Conservation (phyloP, 352 stramenopile genomes). For the Phytophthora tubulina region DNA sequence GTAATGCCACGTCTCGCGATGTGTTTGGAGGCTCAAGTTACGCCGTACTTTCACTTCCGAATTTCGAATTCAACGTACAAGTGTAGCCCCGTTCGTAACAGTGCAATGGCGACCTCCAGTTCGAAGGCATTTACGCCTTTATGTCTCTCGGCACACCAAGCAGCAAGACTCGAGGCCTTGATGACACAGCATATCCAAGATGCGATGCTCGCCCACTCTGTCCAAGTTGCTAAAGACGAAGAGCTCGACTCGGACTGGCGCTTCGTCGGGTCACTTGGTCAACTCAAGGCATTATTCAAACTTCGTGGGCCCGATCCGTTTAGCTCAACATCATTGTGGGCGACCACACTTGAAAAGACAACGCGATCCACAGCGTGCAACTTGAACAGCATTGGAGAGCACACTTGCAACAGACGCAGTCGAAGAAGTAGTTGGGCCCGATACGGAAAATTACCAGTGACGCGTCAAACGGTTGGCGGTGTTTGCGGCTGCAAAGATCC, state of each 20-base stretch:
- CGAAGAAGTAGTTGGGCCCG: slow-evolving; percentile 5
- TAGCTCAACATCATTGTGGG: slow-evolving; percentile 28
- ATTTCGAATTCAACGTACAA: slow-evolving; percentile 9
- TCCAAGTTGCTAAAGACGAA: slow-evolving; percentile 27
- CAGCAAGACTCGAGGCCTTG: slow-evolving; percentile 38
- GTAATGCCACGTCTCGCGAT: no score
- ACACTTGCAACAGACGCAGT: slow-evolving; percentile 7
- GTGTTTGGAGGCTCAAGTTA: not conserved
- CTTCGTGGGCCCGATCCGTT: slow-evolving; percentile 32
- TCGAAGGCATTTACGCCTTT: slow-evolving; percentile 33
- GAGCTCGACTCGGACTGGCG: slow-evolving; percentile 44
- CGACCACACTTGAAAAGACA: slow-evolving; percentile 27
- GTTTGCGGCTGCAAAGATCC: not conserved
- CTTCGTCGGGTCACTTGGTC: slow-evolving; percentile 38
- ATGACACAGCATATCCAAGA: slow-evolving; percentile 50
- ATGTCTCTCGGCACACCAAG: slow-evolving; percentile 34
- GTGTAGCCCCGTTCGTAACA: not conserved
- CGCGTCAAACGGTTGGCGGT: slow-evolving; percentile 1
- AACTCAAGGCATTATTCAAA: slow-evolving; percentile 55
- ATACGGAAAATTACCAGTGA: not conserved
- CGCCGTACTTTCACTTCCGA: slow-evolving; percentile 17
- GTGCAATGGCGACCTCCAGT: slow-evolving; percentile 16
- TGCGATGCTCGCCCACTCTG: slow-evolving; percentile 39
- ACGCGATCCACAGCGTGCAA: slow-evolving; percentile 16
- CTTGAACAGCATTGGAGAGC: slow-evolving; percentile 12